phyloP scores from a whole-genome alignment of 208 protist genomes.

The Leishmania arabica region DNA sequence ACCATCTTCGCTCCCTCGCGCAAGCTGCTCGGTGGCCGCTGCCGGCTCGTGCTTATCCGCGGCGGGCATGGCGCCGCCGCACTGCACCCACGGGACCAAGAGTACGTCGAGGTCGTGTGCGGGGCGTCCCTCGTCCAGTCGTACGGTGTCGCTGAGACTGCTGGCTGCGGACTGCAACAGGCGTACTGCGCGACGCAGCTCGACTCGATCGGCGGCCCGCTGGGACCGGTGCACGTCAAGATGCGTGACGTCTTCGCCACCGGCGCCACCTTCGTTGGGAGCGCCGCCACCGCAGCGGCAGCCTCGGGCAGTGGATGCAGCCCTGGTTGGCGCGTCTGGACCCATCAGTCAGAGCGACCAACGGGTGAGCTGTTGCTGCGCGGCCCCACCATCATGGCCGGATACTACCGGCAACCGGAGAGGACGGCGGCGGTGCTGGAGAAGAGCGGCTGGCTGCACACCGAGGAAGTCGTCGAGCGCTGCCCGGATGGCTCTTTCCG shows the following conservation, averaged over 20 bases:
- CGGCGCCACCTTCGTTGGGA: constrained; percentile 10
- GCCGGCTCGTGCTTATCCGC: constrained; percentile 49
- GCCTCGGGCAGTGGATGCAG: not conserved
- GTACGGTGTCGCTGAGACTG: constrained; percentile 55
- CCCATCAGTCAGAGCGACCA: constrained; percentile 34
- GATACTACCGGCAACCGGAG: constrained; percentile 86
- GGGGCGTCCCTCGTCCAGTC: constrained; percentile 54
- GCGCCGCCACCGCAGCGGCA: constrained; percentile 6
- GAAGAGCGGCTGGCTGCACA: constrained; percentile 65
- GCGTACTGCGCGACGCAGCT: constrained; percentile 28
- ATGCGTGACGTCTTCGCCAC: constrained; percentile 62
- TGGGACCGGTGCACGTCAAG: constrained; percentile 81
- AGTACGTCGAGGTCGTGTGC: constrained; percentile 78
- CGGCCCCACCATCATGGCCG: constrained; percentile 60
- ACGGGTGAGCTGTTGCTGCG: constrained; percentile 76
- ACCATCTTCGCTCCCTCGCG: constrained; percentile 76
- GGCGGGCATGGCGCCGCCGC: constrained; percentile 25
- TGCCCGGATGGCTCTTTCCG: constrained; percentile 49
- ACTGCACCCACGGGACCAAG: constrained; percentile 52
- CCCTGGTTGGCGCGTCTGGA: constrained; percentile 17
- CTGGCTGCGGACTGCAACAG: constrained; percentile 47
- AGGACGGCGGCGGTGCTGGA: constrained; percentile 68
- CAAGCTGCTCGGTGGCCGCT: constrained; percentile 73
- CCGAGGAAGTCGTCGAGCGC: constrained; percentile 71
- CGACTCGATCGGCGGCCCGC: constrained; percentile 45